phyloP scores from a whole-genome alignment of 495 filamentous ascomycete species.

The Aspergillus diversus region DNA sequence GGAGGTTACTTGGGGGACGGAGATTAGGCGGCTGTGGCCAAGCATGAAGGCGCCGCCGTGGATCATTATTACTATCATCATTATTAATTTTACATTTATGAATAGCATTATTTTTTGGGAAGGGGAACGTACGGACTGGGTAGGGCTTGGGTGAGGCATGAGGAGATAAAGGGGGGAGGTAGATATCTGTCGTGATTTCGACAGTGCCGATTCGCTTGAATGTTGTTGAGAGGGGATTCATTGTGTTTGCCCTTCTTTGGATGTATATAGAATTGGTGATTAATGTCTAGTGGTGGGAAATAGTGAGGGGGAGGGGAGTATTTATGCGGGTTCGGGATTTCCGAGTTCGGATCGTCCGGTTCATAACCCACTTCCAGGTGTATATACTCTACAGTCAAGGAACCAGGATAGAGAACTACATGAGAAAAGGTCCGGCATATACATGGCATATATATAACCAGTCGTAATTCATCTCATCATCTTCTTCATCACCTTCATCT shows the following conservation, averaged over 20 bases:
- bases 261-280: neutral
- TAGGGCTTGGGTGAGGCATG: conserved; percentile 18
- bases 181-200: conserved; percentile 40
- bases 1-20: conserved; percentile 34
- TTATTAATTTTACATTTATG: neutral
- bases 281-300: neutral
- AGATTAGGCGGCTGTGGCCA: conserved; percentile 39
- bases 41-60: conserved; percentile 48
- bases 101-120: neutral
- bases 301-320: neutral
- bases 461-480: conserved; percentile 1
- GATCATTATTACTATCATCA: conserved; percentile 38
- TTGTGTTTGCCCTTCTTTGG: conserved; percentile 16
- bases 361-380: neutral
- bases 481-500: conserved; percentile 1
- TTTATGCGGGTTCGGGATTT: neutral
- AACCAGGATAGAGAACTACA: too few species aligned
- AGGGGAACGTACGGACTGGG: conserved; percentile 34
- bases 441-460: neutral
- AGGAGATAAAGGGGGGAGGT: conserved; percentile 29
- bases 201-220: conserved; percentile 36
- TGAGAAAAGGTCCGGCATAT: too few species aligned
- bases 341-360: conserved; percentile 1
- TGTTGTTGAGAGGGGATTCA: conserved; percentile 22
- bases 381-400: too few species aligned